phyloP scores from a whole-genome alignment of 768 basidiomycete species.

The Serendipita sp. region DNA sequence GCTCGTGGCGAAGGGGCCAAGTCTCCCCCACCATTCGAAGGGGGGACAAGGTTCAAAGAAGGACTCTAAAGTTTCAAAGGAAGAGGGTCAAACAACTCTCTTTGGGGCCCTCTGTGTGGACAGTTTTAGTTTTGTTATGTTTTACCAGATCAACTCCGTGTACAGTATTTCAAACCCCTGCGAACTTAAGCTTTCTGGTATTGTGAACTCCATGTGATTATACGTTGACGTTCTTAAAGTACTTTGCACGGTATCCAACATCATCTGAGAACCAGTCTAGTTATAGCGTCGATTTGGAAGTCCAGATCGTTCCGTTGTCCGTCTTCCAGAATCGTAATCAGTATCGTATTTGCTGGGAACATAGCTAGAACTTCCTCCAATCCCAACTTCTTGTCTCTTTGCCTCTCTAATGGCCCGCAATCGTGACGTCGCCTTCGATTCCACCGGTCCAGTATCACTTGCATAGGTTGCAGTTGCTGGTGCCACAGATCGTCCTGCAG shows the following conservation, averaged over 20 bases:
- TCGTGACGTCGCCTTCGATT: constrained; percentile 30
- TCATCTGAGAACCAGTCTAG: background rate
- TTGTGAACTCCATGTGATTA: background rate
- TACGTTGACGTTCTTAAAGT: too few species aligned
- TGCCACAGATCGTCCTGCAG: background rate
- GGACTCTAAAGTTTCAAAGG: background rate
- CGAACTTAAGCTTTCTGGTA: background rate
- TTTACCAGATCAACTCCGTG: background rate
- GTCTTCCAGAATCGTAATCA: constrained; percentile 4
- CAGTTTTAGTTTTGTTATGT: too few species aligned
- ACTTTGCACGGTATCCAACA: background rate
- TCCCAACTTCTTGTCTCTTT: constrained; percentile 21
- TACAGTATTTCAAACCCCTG: background rate
- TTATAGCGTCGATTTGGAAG: background rate
- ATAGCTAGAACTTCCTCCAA: constrained; percentile 13
- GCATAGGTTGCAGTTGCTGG: constrained; percentile 10
- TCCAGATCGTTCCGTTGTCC: background rate
- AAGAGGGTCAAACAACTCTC: too few species aligned
- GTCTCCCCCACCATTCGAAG: background rate
- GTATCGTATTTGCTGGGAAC: constrained; percentile 9
- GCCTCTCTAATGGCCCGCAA: constrained; percentile 37
- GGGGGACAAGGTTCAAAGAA: background rate
- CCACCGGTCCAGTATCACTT: constrained; percentile 13
- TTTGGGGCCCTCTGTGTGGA: too few species aligned
- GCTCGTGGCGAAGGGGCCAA: background rate